phyloP scores from a whole-genome alignment of 2,329 filamentous ascomycete species.

The Calonectria pseudoturangicola region DNA sequence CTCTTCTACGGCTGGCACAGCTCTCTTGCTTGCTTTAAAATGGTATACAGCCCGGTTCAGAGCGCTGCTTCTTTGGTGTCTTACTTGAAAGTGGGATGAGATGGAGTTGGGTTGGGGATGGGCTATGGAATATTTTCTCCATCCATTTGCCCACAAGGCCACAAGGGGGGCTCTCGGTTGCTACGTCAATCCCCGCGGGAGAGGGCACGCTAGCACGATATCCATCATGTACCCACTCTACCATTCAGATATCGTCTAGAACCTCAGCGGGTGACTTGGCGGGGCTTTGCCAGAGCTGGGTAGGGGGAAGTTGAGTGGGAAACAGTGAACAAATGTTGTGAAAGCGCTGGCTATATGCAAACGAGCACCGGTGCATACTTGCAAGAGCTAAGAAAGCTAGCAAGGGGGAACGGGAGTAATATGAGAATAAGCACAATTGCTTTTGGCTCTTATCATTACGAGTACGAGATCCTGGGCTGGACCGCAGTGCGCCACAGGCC shows the following conservation, averaged over 20 bases:
- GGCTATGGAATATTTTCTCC: slow-evolving; percentile 36
- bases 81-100: slow-evolving; percentile 21
- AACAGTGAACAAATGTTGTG: background rate
- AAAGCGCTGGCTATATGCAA: background rate
- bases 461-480: background rate
- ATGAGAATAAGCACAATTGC: slow-evolving; percentile 12
- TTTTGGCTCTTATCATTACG: background rate
- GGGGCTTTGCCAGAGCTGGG: slow-evolving; percentile 2
- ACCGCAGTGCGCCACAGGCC: background rate
- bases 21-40: background rate
- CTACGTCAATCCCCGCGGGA: slow-evolving; percentile 47
- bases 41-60: background rate
- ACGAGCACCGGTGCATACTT: background rate
- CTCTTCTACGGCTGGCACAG: background rate
- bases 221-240: slow-evolving; percentile 39
- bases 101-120: slow-evolving; percentile 18
- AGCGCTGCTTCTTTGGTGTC: background rate
- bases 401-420: slow-evolving; percentile 9
- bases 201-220: slow-evolving; percentile 50
- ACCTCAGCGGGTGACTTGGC: slow-evolving; percentile 26
- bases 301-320: background rate
- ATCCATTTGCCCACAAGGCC: slow-evolving; percentile 37
- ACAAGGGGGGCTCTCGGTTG: slow-evolving; percentile 38
- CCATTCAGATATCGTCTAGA: slow-evolving; percentile 31
- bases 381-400: slow-evolving; percentile 9